Base-by-base conservation (phyloP, 352 stramenopile genomes). In the Phytophthora quininea region DNA sequence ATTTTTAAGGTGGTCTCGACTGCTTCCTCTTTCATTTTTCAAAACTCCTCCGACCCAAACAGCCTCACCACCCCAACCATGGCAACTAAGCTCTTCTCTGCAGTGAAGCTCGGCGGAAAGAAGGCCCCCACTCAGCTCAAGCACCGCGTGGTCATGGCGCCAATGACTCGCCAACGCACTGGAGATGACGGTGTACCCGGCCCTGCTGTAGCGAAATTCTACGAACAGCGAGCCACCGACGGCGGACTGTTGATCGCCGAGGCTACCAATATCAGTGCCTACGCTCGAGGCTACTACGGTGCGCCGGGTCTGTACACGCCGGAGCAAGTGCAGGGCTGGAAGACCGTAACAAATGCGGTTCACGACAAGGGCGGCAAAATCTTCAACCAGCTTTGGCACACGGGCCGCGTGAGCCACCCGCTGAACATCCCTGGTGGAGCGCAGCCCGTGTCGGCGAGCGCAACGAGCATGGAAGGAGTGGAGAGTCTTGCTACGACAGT, bases 111-210 rank as follows among this genome's bases (percentile, higher is more conserved):
- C 55, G 77, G 79, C 38, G 75, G 69, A 31, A 72, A 81, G 15
- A 69, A 64, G 29, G 31, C 61, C 2, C 67, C 73, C 27, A 56
- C 80, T 15, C 47, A 77, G 50, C 67, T 92, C 42, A 74, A 75
- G 55, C 80, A 92, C 57, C 80, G 84, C 37, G 69, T 92, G n/a
- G 83, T 91, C 32, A 84, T 92, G 75, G 84, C 84, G 12, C 84
- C 84, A 9, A 72, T 91, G 29, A 92, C 84, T 27, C 80, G 67
- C 10, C 54, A 79, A 19, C 80, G 69, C 38, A 70, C 58, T 30
- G 77, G 63, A 2, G 71, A 79, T 42, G 69, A 76, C 11, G 71
- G 69, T 46, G 60, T 86, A 4, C 78, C 77, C 12, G 65, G 71
- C 5, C 38, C 58, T 2, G 69, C 84, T 5, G 71, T 79, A 27